Conservation (phyloP, 2,329 filamentous ascomycete genomes). For the Aschersonia sp. region DNA sequence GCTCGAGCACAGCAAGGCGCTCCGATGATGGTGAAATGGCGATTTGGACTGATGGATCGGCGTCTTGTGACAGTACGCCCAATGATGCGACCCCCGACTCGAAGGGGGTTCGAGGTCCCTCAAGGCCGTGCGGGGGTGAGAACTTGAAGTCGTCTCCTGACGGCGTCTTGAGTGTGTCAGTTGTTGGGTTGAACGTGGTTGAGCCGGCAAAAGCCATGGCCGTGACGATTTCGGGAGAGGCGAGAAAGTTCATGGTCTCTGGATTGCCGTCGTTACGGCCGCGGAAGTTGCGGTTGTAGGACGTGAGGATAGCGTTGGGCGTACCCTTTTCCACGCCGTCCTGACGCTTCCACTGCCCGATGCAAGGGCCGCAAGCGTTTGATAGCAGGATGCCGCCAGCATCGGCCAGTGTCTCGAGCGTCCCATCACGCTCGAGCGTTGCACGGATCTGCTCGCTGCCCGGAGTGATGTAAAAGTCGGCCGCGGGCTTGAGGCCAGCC, state of each 20-base stretch:
- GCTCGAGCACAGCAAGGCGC: constrained; percentile 80
- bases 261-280: constrained; percentile 95
- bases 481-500: constrained; percentile 79
- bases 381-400: constrained; percentile 83
- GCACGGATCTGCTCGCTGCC: constrained; percentile 95
- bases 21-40: constrained; percentile 77
- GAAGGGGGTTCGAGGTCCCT: constrained; percentile 51
- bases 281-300: constrained; percentile 97
- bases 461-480: constrained; percentile 90
- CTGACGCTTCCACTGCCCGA: constrained; percentile 88
- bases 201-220: constrained; percentile 87
- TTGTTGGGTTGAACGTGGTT: constrained; percentile 93
- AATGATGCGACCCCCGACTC: constrained; percentile 64
- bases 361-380: constrained; percentile 89
- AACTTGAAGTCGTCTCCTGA: constrained; percentile 77
- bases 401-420: constrained; percentile 68
- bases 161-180: constrained; percentile 67
- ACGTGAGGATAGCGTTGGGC: constrained; percentile 85
- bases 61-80: constrained; percentile 54
- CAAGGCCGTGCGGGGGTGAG: constrained; percentile 57
- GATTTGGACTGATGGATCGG: constrained; percentile 57
- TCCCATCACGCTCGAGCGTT: constrained; percentile 79
- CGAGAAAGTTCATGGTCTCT: constrained; percentile 96
- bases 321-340: constrained; percentile 76
- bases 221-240: constrained; percentile 90